Evolutionary conservation across 768 basidiomycete species (phyloP).

Genomic region (Dioszegia hungarica): DNA sequence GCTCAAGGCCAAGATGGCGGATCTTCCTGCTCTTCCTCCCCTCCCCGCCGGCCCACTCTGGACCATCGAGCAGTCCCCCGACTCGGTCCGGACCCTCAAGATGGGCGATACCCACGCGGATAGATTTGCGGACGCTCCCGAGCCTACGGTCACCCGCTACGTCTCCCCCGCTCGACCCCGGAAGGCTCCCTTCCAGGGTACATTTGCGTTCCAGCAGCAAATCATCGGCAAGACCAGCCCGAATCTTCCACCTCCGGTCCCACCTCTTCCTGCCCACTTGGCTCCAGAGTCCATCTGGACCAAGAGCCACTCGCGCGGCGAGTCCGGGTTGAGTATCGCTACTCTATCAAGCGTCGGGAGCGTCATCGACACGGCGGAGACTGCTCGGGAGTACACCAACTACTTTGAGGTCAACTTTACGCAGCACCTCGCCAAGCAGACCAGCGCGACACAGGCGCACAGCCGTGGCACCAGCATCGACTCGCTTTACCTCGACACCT

Average conservation of each 20-base stretch:
- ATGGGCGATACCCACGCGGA: neutral
- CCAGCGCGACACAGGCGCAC: neutral
- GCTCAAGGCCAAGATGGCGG: neutral
- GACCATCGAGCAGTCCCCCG: constrained; percentile 11
- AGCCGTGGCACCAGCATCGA: neutral
- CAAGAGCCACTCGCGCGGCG: constrained; percentile 22
- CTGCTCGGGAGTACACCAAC: constrained; percentile 40
- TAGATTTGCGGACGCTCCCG: constrained; percentile 1
- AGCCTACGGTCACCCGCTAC: constrained; percentile 1
- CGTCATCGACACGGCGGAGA: constrained; percentile 38
- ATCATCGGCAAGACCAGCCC: constrained; percentile 11
- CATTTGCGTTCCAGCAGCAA: constrained; percentile 39
- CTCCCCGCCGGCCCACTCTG: neutral
- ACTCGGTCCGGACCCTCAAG: neutral
- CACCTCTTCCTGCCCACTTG: neutral
- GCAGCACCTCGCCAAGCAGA: constrained; percentile 11
- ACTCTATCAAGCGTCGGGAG: constrained; percentile 44
- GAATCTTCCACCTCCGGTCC: neutral
- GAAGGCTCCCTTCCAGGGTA: constrained; percentile 26
- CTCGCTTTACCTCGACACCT: neutral
- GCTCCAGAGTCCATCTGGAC: neutral
- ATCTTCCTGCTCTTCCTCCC: constrained; percentile 11
- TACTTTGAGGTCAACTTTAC: constrained; percentile 44
- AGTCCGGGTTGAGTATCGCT: constrained; percentile 42
- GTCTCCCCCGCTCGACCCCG: constrained; percentile 2